Base-by-base conservation (phyloP, 345 rosid genomes). In the Geranium brycei region DNA sequence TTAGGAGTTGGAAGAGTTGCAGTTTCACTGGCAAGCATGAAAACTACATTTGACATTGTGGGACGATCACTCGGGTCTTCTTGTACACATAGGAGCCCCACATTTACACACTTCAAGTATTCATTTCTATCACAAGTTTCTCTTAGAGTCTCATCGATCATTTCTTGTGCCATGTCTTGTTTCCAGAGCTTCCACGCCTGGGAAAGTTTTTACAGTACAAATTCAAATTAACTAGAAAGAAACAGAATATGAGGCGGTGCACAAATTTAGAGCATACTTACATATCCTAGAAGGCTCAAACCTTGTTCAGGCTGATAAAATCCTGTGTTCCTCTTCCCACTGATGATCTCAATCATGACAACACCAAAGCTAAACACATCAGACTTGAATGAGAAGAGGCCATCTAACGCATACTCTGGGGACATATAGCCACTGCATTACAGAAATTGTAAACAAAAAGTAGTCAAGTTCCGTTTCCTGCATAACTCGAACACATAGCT, bases 281-380 rank as follows among this genome's bases (percentile, higher is more conserved):
- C 89, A 69, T 81, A 62, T 35, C 83, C 83, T 14, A 87, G 65
- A 51, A 87, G 80, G 74, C 78, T 76, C 19, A 78, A 38, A n/a
- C 71, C 64, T 18, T 64, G 67, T 61, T 77, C 70, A 4, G 80
- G 71, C 2, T 66, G 73, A 66, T 64, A 71, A 64, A 67, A 73
- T 4, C 74, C 78, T 0, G 72, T 71, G 76, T 82, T 83, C 47
- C 76, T 72, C 68, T 68, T 81, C 56, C 87, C 95, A 2, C 74
- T 83, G 16, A 85, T 69, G 31, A 70, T 77, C 69, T 83, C 91
- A 14, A 87, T 66, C 6, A 87, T 65, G 18, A 85, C 73, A 15
- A 85, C 95, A 15, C 95, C 87, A 13, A 83, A 87, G 65, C 87
- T 85, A 47, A 78, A 87, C 0, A 83, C 83, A 40, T 85, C 88